Evolutionary conservation across 1,284 basidiomycete species (phyloP), one percentile per base, ranked within the genome.

Genomic region (Fistulinella cinereoalba): DNA sequence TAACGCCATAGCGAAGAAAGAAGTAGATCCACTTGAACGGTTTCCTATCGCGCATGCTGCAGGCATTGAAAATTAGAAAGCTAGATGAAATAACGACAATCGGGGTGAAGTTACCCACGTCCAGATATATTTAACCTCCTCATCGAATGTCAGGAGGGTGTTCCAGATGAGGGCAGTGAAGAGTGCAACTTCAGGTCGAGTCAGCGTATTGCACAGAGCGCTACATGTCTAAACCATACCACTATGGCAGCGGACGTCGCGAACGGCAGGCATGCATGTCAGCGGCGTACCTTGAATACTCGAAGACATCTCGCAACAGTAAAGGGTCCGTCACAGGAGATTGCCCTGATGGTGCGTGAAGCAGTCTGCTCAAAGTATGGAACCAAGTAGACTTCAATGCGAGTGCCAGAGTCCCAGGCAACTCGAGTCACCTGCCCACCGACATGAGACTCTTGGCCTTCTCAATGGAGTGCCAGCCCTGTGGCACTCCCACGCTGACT

Each of bases 181-280:
- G n/a, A 19, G 18, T 16, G 32, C 32, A 11, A 33, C 32, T 33
- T 4, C n/a, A 15, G 18, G 18, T 33, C 3, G 10, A 16, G 9
- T 33, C 6, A 33, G 32, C n/a, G 40, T 6, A 27, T 2, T 12
- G 15, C 16, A 5, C 9, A 15, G 21, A 16, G 28, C 1, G 9
- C 9, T 8, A 9, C 10, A 4, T 8, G 16, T 46, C 15, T 2
- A 29, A 10, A 37, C 24, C 47, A 9, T 36, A 62, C 60, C 7
- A 6, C 55, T 42, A 15, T 58, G 51, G 29, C 41, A 62, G 34
- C 29, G 25, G 22, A 58, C 52, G 8, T 49, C 39, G 9, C 39
- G 55, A 39, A 29, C 18, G 1, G 43, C n/a, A 33, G 32, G n/a
- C 18, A 33, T 4, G 32, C n/a, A 29, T 12, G 25, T 27, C n/a